phyloP scores from a whole-genome alignment of 768 basidiomycete genomes.

The Boletales sp. region DNA sequence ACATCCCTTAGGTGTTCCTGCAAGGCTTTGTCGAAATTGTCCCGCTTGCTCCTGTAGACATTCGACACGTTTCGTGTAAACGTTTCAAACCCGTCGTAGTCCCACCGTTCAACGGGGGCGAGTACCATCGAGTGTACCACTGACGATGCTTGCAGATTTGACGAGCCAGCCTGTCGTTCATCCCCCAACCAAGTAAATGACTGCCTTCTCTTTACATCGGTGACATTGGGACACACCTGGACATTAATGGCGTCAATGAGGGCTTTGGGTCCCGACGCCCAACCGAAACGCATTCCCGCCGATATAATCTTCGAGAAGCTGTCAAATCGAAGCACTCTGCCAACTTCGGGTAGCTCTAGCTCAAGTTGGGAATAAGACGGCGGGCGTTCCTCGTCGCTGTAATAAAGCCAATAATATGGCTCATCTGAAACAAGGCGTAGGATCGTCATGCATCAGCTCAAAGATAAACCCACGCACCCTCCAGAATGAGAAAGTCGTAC shows the following conservation, averaged over 20 bases:
- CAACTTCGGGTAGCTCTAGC: slow-evolving; percentile 54
- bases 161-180: slow-evolving; percentile 47
- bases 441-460: not conserved
- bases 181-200: not conserved
- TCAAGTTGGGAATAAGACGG: slow-evolving; percentile 80
- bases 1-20: slow-evolving; percentile 65
- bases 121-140: slow-evolving; percentile 54
- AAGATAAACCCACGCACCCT: slow-evolving; percentile 43
- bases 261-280: slow-evolving; percentile 61
- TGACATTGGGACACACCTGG: slow-evolving; percentile 41
- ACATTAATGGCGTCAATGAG: slow-evolving; percentile 64
- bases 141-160: slow-evolving; percentile 59
- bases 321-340: slow-evolving; percentile 78
- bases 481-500: slow-evolving; percentile 71
- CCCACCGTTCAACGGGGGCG: slow-evolving; percentile 59
- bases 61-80: slow-evolving; percentile 60
- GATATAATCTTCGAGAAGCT: slow-evolving; percentile 77
- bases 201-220: not conserved
- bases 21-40: slow-evolving; percentile 69
- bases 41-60: slow-evolving; percentile 64
- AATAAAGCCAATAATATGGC: slow-evolving; percentile 68
- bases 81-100: slow-evolving; percentile 61
- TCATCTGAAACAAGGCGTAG: slow-evolving; percentile 44
- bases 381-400: slow-evolving; percentile 50
- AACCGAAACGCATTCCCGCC: slow-evolving; percentile 71